Base-by-base conservation (phyloP, 139 green algal species). In the Choricystis sp. region DNA sequence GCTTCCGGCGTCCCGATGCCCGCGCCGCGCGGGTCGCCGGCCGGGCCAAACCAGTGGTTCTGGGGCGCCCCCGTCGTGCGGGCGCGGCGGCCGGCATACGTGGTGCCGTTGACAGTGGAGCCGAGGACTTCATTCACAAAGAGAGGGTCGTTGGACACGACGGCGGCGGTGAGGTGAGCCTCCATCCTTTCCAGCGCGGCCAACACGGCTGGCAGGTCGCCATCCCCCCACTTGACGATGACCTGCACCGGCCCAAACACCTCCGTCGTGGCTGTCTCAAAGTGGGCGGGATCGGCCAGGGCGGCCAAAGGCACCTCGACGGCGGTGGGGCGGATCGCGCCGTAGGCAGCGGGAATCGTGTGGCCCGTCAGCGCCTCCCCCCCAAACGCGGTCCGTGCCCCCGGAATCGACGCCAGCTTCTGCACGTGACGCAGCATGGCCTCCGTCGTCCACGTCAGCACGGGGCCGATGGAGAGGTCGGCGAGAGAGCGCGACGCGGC, bases 21-120 rank as follows among this genome's bases (percentile, higher is more conserved):
- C 0, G 92, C 92, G 19, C 76, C 87, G 1, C 92, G 77, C 0
- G 92, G 92, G 69, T 98, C 92, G 29, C 91, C 86, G 0, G 86
- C 86, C 1, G 92, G 92, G 1, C 92, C 92, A 69, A 98, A 98
- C 91, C 92, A 98, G 79, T 98, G 92, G 79, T 98, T 98, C 64
- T 98, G 92, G 2, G 92, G 92, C 1, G 92, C 92, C 3, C 90
- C 84, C 21, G 91, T 96, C 55, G 88, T 96, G n/a, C 91, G 73
- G 0, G 83, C 91, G 1, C 90, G 74, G 25, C 89, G 76, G 57
- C 92, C 92, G 0, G 70, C 81, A 69, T 98, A 98, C 0, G 92
- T 98, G 9, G 92, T 98, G 25, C 92, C 92, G 69, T 98, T 98
- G n/a, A 98, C 89, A 2, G 88, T 97, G 75, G 86, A 79, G 2